Base-by-base conservation (phyloP, 1,284 basidiomycete species). In the Ganoderma meredithae region DNA sequence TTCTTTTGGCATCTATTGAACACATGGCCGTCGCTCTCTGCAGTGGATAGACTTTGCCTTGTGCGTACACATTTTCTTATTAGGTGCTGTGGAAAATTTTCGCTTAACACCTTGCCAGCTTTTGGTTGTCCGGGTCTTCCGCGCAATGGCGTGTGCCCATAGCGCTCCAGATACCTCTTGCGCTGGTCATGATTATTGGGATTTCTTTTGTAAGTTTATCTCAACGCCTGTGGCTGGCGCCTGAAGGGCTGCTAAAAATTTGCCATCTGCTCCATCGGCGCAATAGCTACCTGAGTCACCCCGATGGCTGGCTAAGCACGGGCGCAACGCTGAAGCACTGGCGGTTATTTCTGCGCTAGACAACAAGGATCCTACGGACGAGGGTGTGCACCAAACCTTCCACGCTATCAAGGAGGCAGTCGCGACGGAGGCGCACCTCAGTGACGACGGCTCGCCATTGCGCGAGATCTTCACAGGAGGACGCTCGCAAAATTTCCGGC, bases 111-210 rank as follows among this genome's bases (percentile, higher is more conserved):
- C 65, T 44, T 12, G 12, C 15, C 2, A 88, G 86, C 60, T 88
- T 85, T 74, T 88, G 85, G 85, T 79, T 81, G 13, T 78, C 80
- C 39, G 77, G 73, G 13, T 87, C 85, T 17, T 87, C 87, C 19
- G 85, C 87, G 0, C 88, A 90, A 76, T 92, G 90, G 90, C 80
- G 90, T 64, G 86, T 88, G n/a, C 90, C 91, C 1, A 86, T 93
- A 55, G 87, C 88, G 1, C 79, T 93, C 47, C 91, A 93, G 75
- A 88, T 89, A 62, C 62, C 88, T 9, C 84, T 93, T 62, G 90
- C 90, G 2, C 66, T 88, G 7, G 79, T 90, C 56, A 88, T 92
- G 83, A 82, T 91, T 60, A 70, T 82, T 67, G 83, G 83, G 17
- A 87, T 92, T 27, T 78, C 78, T 36, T 85, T 89, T 73, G 86